phyloP scores from a whole-genome alignment of 2,329 filamentous ascomycete species.

The Colletotrichum siamense region DNA sequence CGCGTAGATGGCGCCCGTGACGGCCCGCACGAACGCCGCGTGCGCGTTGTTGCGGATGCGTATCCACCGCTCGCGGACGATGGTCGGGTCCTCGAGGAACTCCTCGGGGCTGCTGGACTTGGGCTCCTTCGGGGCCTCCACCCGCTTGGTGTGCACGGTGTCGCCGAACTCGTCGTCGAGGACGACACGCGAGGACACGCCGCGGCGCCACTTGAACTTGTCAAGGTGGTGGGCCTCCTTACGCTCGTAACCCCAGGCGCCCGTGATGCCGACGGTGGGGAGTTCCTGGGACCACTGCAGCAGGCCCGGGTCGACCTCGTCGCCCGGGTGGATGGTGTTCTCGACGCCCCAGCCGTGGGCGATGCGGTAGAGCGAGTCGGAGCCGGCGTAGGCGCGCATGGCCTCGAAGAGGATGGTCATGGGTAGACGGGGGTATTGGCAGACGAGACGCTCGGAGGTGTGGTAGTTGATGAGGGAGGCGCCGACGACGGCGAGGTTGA shows the following conservation, averaged over 20 bases:
- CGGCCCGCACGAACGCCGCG: slow-evolving; percentile 79
- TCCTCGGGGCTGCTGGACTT: slow-evolving; percentile 24
- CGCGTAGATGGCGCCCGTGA: slow-evolving; percentile 85
- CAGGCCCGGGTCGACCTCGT: slow-evolving; percentile 89
- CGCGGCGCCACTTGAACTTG: slow-evolving; percentile 66
- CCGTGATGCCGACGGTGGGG: slow-evolving; percentile 48
- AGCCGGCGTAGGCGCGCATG: slow-evolving; percentile 83
- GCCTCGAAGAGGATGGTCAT: slow-evolving; percentile 87
- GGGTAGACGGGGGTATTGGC: slow-evolving; percentile 88
- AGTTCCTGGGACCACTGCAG: slow-evolving; percentile 74
- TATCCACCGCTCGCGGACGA: slow-evolving; percentile 46
- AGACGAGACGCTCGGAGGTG: slow-evolving; percentile 85
- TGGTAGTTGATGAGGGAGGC: slow-evolving; percentile 87
- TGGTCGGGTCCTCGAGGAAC: neutral
- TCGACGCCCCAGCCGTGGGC: slow-evolving; percentile 92
- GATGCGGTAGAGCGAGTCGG: slow-evolving; percentile 74
- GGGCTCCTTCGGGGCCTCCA: neutral
- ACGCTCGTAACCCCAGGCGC: slow-evolving; percentile 57
- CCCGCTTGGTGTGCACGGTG: slow-evolving; percentile 33
- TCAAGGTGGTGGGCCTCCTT: slow-evolving; percentile 51
- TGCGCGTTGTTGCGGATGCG: slow-evolving; percentile 78
- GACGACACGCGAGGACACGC: slow-evolving; percentile 78
- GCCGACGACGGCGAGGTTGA: slow-evolving; percentile 80
- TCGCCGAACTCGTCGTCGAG: slow-evolving; percentile 89
- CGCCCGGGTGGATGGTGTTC: slow-evolving; percentile 81